A percentile compares a stretch with the other conserved stretches of the same genome.
Evolutionary conservation across 192 early-diverging fungal genomes (phyloP).

Genomic region (Blastocladiella britannica): DNA sequence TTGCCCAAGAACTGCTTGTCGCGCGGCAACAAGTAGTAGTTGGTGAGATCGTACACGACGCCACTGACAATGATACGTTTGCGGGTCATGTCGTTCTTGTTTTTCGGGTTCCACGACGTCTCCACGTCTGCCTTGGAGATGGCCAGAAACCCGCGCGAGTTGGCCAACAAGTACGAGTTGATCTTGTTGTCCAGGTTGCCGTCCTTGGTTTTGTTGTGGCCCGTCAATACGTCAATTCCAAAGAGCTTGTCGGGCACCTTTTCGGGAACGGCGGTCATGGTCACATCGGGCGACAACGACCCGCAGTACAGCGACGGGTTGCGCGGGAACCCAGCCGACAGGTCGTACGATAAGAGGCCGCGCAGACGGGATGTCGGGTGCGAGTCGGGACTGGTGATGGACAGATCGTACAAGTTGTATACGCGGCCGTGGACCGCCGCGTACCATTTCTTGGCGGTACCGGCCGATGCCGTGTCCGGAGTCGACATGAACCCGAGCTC

Average conservation of each 20-base stretch:
- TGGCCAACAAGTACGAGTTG: neutral
- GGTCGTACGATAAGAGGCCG: neutral
- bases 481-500: slow-evolving; percentile 23
- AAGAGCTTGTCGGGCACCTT: neutral
- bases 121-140: neutral
- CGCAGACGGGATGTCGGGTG: neutral
- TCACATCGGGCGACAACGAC: neutral
- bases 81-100: slow-evolving; percentile 5
- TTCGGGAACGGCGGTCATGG: neutral
- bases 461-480: neutral
- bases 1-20: neutral
- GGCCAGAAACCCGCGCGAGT: neutral
- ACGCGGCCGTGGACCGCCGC: neutral
- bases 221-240: slow-evolving; percentile 23
- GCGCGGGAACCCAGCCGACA: neutral
- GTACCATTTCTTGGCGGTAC: neutral
- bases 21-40: slow-evolving; percentile 14
- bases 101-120: neutral
- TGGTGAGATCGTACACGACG: slow-evolving; percentile 50
- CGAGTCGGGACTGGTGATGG: neutral
- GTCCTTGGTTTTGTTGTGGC: slow-evolving; percentile 8
- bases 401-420: neutral
- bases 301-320: neutral
- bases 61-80: slow-evolving; percentile 42
- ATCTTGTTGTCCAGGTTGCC: neutral